Base-by-base conservation (phyloP, 345 rosid species). In the Eucalyptus victrix region DNA sequence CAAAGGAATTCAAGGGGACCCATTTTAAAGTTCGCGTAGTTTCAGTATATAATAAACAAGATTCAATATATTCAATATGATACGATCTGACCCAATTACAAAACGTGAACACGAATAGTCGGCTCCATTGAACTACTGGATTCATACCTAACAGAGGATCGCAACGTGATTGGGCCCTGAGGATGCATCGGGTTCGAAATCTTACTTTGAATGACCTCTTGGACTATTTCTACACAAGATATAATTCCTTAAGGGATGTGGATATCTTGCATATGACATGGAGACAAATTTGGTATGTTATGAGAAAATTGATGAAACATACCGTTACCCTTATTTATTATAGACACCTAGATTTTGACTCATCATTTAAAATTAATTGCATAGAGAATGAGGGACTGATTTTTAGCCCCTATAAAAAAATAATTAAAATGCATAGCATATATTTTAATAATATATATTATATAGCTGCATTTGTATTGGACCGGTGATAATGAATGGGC, bases 111-210 rank as follows among this genome's bases (percentile, higher is more conserved):
- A 21, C 0, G 62, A 56, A 56, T 24, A 23, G 62, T 24, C 30
- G 30, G 30, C 13, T 28, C 13, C 62, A 23, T 56, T 56, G 13
- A 56, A 56, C 62, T 56, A 56, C 13, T 0, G 6, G 62, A 56
- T 24, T 56, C 30, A 2, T 56, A 1, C 30, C 6, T 23, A 1
- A 24, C 6, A 10, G 30, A 24, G 62, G 30, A 56, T 56, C 3
- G 13, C 28, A 56, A 1, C 1, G 1, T 21, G 1, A 56, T 56
- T 23, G 62, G 26, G 62, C 62, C 62, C 2, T 0, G 1, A 24
- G 0, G 30, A 56, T 56, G 62, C 13, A 4, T 56, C 2, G 11
- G 30, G 13, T 56, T 56, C 30, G 6, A 56, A 56, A 56, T 56
- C 12, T 56, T 56, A 56, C 6, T 56, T 24, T 56, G 28, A 4